Evolutionary conservation across 371 early-diverging fungal species (phyloP), one percentile per base, ranked within the genome.

Genomic region (Haplosporangium sp.): DNA sequence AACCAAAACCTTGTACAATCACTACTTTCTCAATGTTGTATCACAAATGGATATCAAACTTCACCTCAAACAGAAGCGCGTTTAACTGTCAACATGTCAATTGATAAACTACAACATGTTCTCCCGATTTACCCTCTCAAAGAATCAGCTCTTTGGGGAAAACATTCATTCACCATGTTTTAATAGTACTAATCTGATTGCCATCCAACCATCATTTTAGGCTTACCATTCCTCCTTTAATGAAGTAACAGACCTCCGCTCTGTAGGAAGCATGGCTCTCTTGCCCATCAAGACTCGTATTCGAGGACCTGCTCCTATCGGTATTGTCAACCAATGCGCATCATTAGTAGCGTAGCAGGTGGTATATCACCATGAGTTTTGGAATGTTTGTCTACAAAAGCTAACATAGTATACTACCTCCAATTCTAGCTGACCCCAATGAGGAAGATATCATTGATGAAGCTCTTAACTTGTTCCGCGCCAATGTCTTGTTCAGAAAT

Each of bases 401-500:
- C n/a, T 50, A 50, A 50, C 50, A 13, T n/a, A n/a, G 15, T 50
- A 50, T 15, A 15, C 50, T n/a, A 15, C 19, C n/a, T 4, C n/a
- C 19, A n/a, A 50, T 61, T 40, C 55, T 71, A 90, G 92, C 86
- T 73, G 94, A 92, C 61, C 78, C 89, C 5, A 76, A 81, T 59
- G 84, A 84, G 8, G 94, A 95, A 57, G 99, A 99, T 85, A 93
- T 95, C 60, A 87, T 99, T 71, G 98, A 98, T 73, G 99, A 99
- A 83, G 94, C 97, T 20, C 82, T 99, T 61, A 90, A 88, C 71
- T 84, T 97, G 64, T 99, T 96, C 88, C 93, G 97, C 48, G 96
- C 98, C 74, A 99, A 99, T 87, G 94, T 94, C 83, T 89, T 98
- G 56, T 99, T 97, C 89, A 92, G 96, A 72, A 98, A 98, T 90